Conservation (phyloP, 1,284 basidiomycete genomes). For the Ganoderma sinense region DNA sequence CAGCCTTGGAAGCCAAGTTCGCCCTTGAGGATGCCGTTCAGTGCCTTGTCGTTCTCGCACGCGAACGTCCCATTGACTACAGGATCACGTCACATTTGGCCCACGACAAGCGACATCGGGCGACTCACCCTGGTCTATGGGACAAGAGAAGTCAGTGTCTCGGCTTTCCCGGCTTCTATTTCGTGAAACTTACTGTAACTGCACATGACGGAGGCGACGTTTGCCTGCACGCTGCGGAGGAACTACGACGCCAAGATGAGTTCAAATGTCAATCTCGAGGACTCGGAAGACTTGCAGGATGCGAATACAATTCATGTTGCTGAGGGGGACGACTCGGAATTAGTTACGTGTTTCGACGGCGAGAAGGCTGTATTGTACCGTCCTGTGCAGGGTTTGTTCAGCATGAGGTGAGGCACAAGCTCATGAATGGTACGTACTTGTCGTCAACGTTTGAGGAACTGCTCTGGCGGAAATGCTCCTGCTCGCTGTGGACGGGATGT, state of each 20-base stretch:
- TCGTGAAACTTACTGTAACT: constrained; percentile 57
- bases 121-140: constrained; percentile 50
- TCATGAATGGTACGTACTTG: constrained; percentile 45
- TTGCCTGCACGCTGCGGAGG: constrained; percentile 68
- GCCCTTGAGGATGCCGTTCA: constrained; percentile 78
- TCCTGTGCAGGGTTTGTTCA: constrained; percentile 11
- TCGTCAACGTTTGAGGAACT: constrained; percentile 73
- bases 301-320: constrained; percentile 65
- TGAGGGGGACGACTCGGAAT: constrained; percentile 29
- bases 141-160: neutral
- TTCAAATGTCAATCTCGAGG: constrained; percentile 17
- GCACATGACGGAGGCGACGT: constrained; percentile 77
- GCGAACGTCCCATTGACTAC: constrained; percentile 70
- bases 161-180: neutral
- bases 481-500: constrained; percentile 44
- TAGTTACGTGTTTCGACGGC: neutral
- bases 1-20: constrained; percentile 80
- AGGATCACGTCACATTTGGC: neutral
- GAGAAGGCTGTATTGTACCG: constrained; percentile 11
- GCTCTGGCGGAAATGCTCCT: constrained; percentile 61
- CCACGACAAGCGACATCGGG: neutral
- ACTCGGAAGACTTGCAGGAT: constrained; percentile 44
- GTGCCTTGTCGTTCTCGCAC: constrained; percentile 71
- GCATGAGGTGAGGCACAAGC: neutral
- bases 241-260: constrained; percentile 46